Base-by-base conservation (phyloP, 2,329 filamentous ascomycete genomes). In the Fusarium chaquense region DNA sequence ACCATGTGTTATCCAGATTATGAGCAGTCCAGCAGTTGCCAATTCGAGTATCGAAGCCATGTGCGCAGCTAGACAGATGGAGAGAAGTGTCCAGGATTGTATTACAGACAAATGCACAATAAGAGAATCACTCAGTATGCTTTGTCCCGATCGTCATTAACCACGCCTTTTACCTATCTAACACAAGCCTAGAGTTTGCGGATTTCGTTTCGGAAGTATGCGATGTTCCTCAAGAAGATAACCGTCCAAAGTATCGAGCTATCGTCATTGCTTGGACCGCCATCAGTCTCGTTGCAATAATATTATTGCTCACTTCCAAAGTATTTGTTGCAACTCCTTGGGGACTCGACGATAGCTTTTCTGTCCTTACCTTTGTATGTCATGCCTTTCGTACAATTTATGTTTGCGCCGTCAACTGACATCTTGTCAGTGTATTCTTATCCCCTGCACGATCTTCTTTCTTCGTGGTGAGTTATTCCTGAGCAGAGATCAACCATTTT, bases 271-370 rank as follows among this genome's bases (percentile, higher is more conserved):
- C 24, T 1, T 36, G 61, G n/a, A 13, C 49, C 3, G 3, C 24
- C 0, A 16, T 63, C 0, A 36, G 35, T 0, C 20, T 43, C 0
- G 8, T 11, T 2, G 33, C 20, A 1, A 7, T 44, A 1, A 1
- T 22, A 1, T 2, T 63, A 1, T 32, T 60, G 3, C 4, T 56
- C 0, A 13, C 12, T 4, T 15, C 45, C 0, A 63, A 41, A 13
- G 13, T 44, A 3, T 4, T 36, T 3, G 6, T 33, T 3, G 32
- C 33, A 15, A 36, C 6, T 1, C 26, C 49, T 0, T 63, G 60
- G 60, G 60, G 60, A 3, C 10, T 38, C 1, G 58, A 63, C 28
- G 58, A 63, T 18, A 56, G 8, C 0, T 63, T 32, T 30, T 22
- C 28, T 9, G 6, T 30, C 8, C 26, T 56, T 2, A 61, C 49